Base-by-base conservation (phyloP, 768 basidiomycete species). In the Agrocybe pediades region DNA sequence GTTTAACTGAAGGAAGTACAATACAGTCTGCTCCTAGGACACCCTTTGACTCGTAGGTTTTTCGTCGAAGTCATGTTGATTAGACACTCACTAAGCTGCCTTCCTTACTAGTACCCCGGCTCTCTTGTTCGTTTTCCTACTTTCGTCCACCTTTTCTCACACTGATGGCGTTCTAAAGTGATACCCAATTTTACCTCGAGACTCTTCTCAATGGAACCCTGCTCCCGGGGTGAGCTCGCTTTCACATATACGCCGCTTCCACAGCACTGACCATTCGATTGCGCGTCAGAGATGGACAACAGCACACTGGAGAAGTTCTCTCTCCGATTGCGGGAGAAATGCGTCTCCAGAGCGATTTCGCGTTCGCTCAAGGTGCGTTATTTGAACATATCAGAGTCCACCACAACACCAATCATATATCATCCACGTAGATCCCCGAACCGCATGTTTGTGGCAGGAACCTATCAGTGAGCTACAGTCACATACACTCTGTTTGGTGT, bases 301-400 rank as follows among this genome's bases (percentile, higher is more conserved):
- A 29, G 4, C 24, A 36, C 11, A 4, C 48, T 20, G 48, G 48
- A 6, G 48, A 49, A 49, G 48, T 49, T 40, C 13, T 40, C 16
- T 39, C 48, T 2, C 48, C 48, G 8, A n/a, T 49, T 6, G 48
- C 48, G 7, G 48, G 48, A 8, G 48, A 49, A 40, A 49, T 49
- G 48, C 23, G 48, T 21, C 48, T 49, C 11, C 48, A 49, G 26
- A 49, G 48, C 21, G 48, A 49, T 17, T 41, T 41, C 17, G 48
- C 48, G 16, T 49, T 49, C 21, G 23, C 48, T 26, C 48, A 49
- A 41, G 48, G 48, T 49, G 5, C 25, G 16, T 16, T 46, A 30
- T 30, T 30, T 7, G 29, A 7, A 30, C 15, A 15, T 30, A 15
- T 7, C 29, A 7, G 29, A 30, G 15, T 30, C 29, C 7, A 15